phyloP scores from a whole-genome alignment of 169 alveolate genomes.

The Cryptosporidium felis region DNA sequence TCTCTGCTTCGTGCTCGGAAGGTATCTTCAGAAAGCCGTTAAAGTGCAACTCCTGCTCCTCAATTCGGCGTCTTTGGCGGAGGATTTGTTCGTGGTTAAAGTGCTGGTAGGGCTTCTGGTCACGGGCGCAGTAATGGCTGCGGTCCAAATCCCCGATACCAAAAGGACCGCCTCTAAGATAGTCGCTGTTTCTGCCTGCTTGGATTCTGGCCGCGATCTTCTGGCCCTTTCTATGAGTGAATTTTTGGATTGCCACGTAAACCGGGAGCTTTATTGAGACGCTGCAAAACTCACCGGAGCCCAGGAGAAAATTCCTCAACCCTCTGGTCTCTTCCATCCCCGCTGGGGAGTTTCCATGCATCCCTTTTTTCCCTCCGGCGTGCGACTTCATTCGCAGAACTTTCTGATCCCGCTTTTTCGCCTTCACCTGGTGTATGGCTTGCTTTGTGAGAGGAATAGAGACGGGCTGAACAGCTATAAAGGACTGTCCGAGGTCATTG shows the following conservation, averaged over 20 bases:
- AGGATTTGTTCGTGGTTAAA: no score
- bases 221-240: constrained; percentile 67
- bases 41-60: neutral
- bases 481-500: constrained; percentile 61
- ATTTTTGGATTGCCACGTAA: constrained; percentile 64
- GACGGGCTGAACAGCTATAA: constrained; percentile 34
- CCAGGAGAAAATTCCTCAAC: neutral
- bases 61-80: no score
- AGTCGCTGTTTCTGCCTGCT: constrained; percentile 45
- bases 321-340: constrained; percentile 7
- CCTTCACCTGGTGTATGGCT: no score
- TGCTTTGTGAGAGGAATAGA: neutral
- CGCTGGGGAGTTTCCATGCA: neutral
- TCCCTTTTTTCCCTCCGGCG: neutral
- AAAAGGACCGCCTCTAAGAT: neutral
- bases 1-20: no score
- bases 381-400: neutral
- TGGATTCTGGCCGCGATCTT: constrained; percentile 67
- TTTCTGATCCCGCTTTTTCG: neutral
- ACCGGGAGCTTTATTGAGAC: constrained; percentile 40
- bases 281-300: constrained; percentile 36
- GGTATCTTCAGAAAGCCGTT: constrained; percentile 27
- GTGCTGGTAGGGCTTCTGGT: no score
- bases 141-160: neutral
- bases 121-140: no score